These are phyloP conservation scores for Hypocrella siamensis DNA, from an alignment of 2,329 filamentous ascomycete genomes.

Conservation along the genomic window DNA sequence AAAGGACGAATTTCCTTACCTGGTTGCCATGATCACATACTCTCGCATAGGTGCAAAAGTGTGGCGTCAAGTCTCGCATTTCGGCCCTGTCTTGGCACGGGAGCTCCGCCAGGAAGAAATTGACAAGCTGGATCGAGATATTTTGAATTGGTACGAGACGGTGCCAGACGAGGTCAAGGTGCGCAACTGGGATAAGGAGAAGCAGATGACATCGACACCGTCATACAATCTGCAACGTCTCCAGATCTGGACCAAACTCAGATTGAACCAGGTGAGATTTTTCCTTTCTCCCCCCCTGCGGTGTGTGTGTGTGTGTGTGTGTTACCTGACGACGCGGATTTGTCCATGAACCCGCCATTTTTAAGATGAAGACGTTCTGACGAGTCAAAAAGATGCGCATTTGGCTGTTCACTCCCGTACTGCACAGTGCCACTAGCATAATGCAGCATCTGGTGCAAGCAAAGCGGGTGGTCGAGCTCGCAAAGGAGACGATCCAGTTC, in stretches of 20 bases:
- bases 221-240: conserved; percentile 57
- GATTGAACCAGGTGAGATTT: conserved; percentile 54
- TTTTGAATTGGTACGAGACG: conserved; percentile 72
- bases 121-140: conserved; percentile 65
- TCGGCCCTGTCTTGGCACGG: conserved; percentile 41
- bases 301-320: too few relatives aligned
- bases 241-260: conserved; percentile 70
- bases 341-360: neutral
- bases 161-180: conserved; percentile 46
- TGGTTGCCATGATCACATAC: conserved; percentile 74
- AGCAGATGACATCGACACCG: conserved; percentile 35
- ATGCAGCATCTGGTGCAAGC: conserved; percentile 59
- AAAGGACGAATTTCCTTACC: conserved; percentile 46
- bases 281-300: neutral
- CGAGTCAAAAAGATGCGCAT: conserved; percentile 48
- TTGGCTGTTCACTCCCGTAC: conserved; percentile 71
- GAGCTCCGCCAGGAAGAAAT: conserved; percentile 61
- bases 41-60: conserved; percentile 73
- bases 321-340: too few relatives aligned
- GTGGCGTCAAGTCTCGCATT: conserved; percentile 64
- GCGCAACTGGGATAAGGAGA: conserved; percentile 42
- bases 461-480: conserved; percentile 56
- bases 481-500: conserved; percentile 62
- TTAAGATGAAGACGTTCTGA: neutral
- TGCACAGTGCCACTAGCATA: conserved; percentile 75